Conservation (phyloP, 208 protist species). For the Phytomonas sp. region DNA sequence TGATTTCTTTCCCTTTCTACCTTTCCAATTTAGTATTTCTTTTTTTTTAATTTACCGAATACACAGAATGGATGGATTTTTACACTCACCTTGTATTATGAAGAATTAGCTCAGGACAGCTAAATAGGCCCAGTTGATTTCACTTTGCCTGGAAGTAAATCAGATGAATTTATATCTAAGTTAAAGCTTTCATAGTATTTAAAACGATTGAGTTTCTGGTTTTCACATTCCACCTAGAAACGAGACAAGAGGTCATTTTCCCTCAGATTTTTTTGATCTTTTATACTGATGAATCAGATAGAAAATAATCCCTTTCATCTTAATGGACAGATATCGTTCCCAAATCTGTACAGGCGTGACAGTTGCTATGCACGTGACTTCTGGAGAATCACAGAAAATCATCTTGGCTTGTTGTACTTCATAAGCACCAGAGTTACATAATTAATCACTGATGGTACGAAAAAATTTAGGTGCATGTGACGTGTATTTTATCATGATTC, state of each 20-base stretch:
- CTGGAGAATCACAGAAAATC: constrained; percentile 43
- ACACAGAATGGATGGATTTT: background rate
- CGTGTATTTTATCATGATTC: background rate
- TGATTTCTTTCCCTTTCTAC: constrained; percentile 9
- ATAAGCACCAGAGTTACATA: constrained; percentile 30
- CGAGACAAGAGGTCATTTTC: constrained; percentile 49
- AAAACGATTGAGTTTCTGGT: background rate
- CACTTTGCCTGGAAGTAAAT: background rate
- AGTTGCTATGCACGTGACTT: constrained; percentile 63
- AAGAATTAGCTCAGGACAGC: background rate
- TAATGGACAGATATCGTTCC: constrained; percentile 26
- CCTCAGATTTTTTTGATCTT: constrained; percentile 48
- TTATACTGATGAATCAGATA: constrained; percentile 62
- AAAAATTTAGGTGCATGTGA: background rate
- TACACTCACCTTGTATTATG: background rate
- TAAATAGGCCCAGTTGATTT: background rate
- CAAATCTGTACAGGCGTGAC: constrained; percentile 35
- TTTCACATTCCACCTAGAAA: constrained; percentile 45
- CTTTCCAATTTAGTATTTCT: background rate
- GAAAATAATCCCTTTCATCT: constrained; percentile 61
- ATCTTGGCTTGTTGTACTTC: constrained; percentile 45
- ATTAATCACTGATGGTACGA: constrained; percentile 41
- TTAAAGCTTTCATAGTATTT: background rate
- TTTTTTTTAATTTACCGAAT: constrained; percentile 3
- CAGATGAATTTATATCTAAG: background rate